Evolutionary conservation across 257 asterid species (phyloP).

Genomic region (Jacaranda copaia): DNA sequence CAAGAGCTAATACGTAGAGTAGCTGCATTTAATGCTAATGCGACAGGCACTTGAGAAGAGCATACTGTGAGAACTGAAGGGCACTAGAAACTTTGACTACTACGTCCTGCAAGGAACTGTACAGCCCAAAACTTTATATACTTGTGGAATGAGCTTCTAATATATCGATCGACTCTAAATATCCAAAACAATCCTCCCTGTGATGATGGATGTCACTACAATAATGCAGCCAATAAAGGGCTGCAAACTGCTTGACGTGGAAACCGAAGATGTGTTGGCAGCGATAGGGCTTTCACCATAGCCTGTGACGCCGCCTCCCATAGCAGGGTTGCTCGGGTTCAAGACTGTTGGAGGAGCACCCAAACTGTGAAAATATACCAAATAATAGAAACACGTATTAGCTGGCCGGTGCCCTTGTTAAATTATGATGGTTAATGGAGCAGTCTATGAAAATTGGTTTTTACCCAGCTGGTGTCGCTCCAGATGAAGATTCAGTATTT

Average conservation of each 20-base stretch:
- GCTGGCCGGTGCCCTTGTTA: not conserved
- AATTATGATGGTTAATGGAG: not conserved
- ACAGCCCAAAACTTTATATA: slow-evolving; percentile 48
- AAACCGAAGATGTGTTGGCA: slow-evolving; percentile 40
- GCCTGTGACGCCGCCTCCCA: slow-evolving; percentile 57
- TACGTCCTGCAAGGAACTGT: slow-evolving; percentile 49
- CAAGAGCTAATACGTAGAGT: slow-evolving; percentile 23
- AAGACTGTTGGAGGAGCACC: slow-evolving; percentile 58
- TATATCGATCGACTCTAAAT: slow-evolving; percentile 24
- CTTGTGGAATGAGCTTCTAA: slow-evolving; percentile 37
- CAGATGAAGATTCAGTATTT: slow-evolving; percentile 56
- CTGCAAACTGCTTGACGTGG: slow-evolving; percentile 47
- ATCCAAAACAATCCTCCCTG: slow-evolving; percentile 43
- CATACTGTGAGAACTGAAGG: not conserved
- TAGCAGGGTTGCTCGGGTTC: slow-evolving; percentile 56
- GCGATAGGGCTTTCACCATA: slow-evolving; percentile 58
- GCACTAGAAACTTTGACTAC: slow-evolving; percentile 30
- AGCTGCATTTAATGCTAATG: slow-evolving; percentile 12
- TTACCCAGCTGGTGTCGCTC: slow-evolving; percentile 61
- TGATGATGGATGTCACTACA: slow-evolving; percentile 43
- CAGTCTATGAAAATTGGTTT: not conserved
- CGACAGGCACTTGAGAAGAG: not conserved
- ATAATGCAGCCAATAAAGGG: slow-evolving; percentile 54
- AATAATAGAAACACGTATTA: slow-evolving; percentile 10
- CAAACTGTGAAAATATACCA: slow-evolving; percentile 45